These are phyloP conservation scores for Condylostoma magnum DNA, from an alignment of 169 alveolate species.

Conservation along the genomic window DNA sequence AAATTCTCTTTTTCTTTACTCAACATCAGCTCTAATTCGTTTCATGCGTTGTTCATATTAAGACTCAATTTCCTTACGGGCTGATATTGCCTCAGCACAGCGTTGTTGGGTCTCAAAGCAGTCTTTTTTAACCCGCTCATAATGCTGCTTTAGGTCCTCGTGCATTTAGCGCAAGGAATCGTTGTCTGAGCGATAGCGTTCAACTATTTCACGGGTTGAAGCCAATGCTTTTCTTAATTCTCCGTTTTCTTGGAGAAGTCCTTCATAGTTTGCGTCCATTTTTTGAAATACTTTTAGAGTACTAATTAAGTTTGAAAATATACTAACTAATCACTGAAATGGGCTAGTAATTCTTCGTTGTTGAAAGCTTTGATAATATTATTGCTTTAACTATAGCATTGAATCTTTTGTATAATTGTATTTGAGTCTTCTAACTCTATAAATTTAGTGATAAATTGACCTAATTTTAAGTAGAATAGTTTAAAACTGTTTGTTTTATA, in stretches of 20 bases:
- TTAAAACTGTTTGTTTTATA: too few relatives aligned
- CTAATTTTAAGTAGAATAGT: too few relatives aligned
- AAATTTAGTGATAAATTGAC: too few relatives aligned
- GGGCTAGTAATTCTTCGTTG: too few relatives aligned
- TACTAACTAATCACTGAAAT: too few relatives aligned
- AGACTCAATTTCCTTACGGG: constrained; percentile 22
- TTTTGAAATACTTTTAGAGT: too few relatives aligned
- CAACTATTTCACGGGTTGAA: constrained; percentile 18
- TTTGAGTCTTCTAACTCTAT: too few relatives aligned
- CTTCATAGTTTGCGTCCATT: constrained; percentile 17
- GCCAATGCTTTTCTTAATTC: constrained; percentile 26
- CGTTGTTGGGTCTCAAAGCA: constrained; percentile 5
- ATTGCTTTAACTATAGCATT: too few relatives aligned
- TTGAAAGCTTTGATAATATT: too few relatives aligned
- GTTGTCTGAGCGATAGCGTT: constrained; percentile 15
- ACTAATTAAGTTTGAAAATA: too few relatives aligned
- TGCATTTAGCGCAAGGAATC: constrained; percentile 17
- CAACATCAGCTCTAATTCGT: neutral
- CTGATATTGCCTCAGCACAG: constrained; percentile 20
- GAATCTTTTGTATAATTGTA: too few relatives aligned
- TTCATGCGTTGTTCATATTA: constrained; percentile 1
- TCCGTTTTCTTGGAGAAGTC: constrained; percentile 15
- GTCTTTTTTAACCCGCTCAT: constrained; percentile 32
- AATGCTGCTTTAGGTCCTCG: constrained; percentile 28
- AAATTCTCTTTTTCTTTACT: constrained; percentile 22